phyloP scores from a whole-genome alignment of 2,329 filamentous ascomycete species.

The Acrocalymma vagum region DNA sequence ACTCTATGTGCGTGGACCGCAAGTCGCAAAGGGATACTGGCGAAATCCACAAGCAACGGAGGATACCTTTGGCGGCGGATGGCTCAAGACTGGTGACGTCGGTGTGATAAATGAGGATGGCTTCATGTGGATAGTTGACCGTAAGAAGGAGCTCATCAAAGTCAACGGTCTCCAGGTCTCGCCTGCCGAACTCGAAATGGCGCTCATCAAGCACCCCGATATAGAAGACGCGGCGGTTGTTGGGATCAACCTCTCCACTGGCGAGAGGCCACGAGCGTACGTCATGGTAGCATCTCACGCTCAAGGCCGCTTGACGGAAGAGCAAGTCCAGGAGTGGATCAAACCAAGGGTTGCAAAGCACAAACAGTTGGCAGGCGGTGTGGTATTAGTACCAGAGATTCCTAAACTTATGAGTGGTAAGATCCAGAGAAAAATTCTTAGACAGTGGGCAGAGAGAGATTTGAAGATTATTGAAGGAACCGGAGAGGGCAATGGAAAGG shows the following conservation, averaged over 20 bases:
- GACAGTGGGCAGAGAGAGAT: conserved; percentile 25
- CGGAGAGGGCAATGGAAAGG: conserved; percentile 8
- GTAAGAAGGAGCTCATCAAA: conserved; percentile 38
- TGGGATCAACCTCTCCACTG: too few species aligned
- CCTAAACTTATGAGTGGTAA: conserved; percentile 65
- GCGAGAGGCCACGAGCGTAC: too few species aligned
- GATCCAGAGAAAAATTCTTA: conserved; percentile 28
- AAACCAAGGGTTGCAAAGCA: conserved; percentile 67
- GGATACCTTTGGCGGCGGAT: conserved; percentile 24
- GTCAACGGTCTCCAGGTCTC: conserved; percentile 10
- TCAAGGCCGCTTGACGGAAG: conserved; percentile 44
- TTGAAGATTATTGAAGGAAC: conserved; percentile 6
- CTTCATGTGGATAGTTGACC: conserved; percentile 33
- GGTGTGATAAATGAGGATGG: conserved; percentile 31
- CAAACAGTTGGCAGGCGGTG: conserved; percentile 73
- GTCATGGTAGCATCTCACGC: conserved; percentile 57
- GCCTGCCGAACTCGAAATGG: conserved; percentile 10
- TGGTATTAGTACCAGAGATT: conserved; percentile 71
- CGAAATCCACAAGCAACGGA: conserved; percentile 24
- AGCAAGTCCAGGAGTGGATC: conserved; percentile 62
- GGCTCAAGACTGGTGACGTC: conserved; percentile 36
- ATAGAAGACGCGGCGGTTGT: conserved; percentile 10
- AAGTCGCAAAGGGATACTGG: too few species aligned
- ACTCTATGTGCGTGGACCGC: conserved; percentile 73
- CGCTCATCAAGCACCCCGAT: conserved; percentile 1